A percentile compares a stretch with the other conserved stretches of the same genome.
These are phyloP conservation scores for Penicillium sp. DNA, from an alignment of 2,329 filamentous ascomycete genomes.

Conservation along the genomic window DNA sequence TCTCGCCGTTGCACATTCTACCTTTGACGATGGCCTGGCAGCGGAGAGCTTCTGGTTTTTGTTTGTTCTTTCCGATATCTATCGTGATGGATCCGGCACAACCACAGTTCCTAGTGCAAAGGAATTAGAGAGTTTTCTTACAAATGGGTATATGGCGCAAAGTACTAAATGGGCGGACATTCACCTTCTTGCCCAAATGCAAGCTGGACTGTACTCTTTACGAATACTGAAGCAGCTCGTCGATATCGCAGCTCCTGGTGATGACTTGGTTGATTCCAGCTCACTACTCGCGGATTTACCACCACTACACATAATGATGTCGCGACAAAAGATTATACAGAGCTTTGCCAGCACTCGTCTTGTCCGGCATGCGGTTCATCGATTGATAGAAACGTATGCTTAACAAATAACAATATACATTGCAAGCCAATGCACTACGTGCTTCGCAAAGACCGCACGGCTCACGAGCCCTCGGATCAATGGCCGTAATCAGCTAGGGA, in stretches of 20 bases:
- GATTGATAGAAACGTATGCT: slow-evolving; percentile 12
- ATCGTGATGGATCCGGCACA: slow-evolving; percentile 12
- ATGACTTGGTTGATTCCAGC: slow-evolving; percentile 9
- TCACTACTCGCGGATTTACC: slow-evolving; percentile 27
- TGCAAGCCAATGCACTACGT: neutral
- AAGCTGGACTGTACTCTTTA: slow-evolving; percentile 61
- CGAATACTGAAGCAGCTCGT: slow-evolving; percentile 57
- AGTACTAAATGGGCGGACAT: slow-evolving; percentile 55
- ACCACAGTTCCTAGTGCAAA: slow-evolving; percentile 14
- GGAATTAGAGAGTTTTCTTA: slow-evolving; percentile 29
- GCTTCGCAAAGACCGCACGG: neutral
- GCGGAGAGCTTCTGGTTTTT: slow-evolving; percentile 30
- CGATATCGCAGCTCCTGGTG: slow-evolving; percentile 27
- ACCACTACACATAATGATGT: slow-evolving; percentile 28
- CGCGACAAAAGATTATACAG: slow-evolving; percentile 19
- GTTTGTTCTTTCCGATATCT: slow-evolving; percentile 34
- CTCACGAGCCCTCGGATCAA: neutral
- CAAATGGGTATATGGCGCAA: slow-evolving; percentile 28
- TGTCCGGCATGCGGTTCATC: slow-evolving; percentile 6
- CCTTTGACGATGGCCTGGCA: slow-evolving; percentile 8
- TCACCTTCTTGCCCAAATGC: slow-evolving; percentile 60
- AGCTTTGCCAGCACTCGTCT: slow-evolving; percentile 8
- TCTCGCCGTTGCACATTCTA: slow-evolving; percentile 18
- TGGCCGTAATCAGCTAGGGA: neutral
- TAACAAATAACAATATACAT: slow-evolving; percentile 4